phyloP scores from a whole-genome alignment of 2,329 filamentous ascomycete species.

The Claviceps spartinae region DNA sequence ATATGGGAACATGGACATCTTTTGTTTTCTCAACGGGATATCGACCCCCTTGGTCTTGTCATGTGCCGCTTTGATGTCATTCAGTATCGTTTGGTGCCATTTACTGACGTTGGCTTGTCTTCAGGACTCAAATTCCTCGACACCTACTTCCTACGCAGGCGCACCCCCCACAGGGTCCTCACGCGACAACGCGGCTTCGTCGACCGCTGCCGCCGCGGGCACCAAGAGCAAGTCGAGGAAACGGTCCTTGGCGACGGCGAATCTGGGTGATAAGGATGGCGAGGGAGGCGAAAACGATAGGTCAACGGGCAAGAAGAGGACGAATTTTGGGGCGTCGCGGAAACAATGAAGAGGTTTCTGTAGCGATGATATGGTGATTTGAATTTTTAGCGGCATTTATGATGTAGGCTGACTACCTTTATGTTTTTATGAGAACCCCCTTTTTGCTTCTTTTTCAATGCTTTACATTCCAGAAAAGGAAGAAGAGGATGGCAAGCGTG shows the following conservation, averaged over 20 bases:
- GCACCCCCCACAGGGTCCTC: slow-evolving; percentile 44
- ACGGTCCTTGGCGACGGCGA: slow-evolving; percentile 17
- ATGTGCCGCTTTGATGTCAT: no score
- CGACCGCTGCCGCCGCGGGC: slow-evolving; percentile 36
- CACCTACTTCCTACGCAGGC: slow-evolving; percentile 32
- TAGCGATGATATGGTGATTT: background rate
- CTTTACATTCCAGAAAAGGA: background rate
- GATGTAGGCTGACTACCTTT: background rate
- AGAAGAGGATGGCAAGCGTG: background rate
- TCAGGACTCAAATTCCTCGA: slow-evolving; percentile 32
- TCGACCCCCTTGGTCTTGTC: no score
- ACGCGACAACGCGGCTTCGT: slow-evolving; percentile 38
- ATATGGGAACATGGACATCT: no score
- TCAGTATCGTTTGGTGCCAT: background rate
- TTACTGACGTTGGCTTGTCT: background rate
- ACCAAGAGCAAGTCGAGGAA: slow-evolving; percentile 40
- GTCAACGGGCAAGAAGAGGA: slow-evolving; percentile 39
- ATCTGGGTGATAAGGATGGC: slow-evolving; percentile 17
- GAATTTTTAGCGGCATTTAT: background rate
- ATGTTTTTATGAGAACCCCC: no score
- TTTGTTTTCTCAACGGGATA: no score
- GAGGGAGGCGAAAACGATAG: slow-evolving; percentile 48
- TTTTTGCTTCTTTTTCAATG: background rate
- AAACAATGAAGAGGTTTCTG: slow-evolving; percentile 22
- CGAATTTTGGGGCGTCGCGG: slow-evolving; percentile 41